These are phyloP conservation scores for Fusarium sp. DNA, from an alignment of 2,329 filamentous ascomycete genomes.

Conservation along the genomic window DNA sequence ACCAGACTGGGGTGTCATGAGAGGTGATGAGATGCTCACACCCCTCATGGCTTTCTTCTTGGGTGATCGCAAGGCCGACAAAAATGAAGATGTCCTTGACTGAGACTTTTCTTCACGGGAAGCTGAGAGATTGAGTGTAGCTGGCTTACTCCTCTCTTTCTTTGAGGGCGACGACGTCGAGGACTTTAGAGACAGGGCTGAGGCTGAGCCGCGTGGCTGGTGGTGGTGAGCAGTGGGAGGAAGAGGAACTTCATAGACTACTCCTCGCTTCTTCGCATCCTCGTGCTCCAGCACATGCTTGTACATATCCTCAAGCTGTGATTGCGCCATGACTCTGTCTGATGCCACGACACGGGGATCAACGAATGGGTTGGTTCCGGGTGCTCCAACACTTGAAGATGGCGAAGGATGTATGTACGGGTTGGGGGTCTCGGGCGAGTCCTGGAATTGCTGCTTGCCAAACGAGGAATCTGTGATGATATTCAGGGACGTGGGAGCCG, in stretches of 20 bases:
- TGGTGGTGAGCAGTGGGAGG: conserved; percentile 50
- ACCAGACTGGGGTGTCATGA: conserved; percentile 74
- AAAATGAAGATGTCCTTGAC: conserved; percentile 71
- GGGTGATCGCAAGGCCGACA: conserved; percentile 74
- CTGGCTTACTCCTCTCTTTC: conserved; percentile 65
- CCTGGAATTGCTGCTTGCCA: conserved; percentile 65
- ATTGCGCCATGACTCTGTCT: conserved; percentile 81
- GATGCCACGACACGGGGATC: conserved; percentile 82
- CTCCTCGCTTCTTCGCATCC: conserved; percentile 72
- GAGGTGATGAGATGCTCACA: conserved; percentile 74
- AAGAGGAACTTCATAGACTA: conserved; percentile 62
- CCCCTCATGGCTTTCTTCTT: conserved; percentile 66
- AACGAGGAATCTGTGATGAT: conserved; percentile 46
- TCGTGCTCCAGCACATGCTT: conserved; percentile 94
- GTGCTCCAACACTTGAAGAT: conserved; percentile 61
- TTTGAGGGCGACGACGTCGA: conserved; percentile 56
- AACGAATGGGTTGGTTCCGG: conserved; percentile 78
- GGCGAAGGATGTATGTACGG: conserved; percentile 65
- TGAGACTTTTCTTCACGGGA: conserved; percentile 64
- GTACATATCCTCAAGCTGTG: conserved; percentile 92
- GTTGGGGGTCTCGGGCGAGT: conserved; percentile 51
- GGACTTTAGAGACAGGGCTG: conserved; percentile 46
- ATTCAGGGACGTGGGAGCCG: conserved; percentile 29
- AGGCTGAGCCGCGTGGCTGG: conserved; percentile 39
- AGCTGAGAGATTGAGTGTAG: conserved; percentile 63